These are phyloP conservation scores for Scheffersomyces spartinae DNA, from an alignment of 805 yeast species.

Conservation along the genomic window DNA sequence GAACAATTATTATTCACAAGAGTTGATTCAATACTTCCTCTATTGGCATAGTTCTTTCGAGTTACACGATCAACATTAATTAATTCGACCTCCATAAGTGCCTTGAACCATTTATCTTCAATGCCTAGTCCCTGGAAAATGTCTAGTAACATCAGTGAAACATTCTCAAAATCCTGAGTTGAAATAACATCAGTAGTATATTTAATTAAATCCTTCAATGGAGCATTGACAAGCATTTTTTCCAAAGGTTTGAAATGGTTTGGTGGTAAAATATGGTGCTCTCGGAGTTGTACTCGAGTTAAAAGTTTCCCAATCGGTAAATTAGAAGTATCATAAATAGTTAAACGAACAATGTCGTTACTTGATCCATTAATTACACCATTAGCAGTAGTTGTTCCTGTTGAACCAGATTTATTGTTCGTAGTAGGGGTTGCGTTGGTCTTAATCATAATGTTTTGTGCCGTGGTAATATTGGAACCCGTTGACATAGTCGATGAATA, in stretches of 20 bases:
- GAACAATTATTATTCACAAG: conserved; percentile 2
- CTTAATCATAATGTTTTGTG: no score
- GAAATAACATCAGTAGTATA: conserved; percentile 31
- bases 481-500: conserved; percentile 23
- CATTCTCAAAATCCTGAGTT: conserved; percentile 37
- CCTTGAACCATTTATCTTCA: conserved; percentile 64
- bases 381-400: no score
- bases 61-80: conserved; percentile 33
- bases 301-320: conserved; percentile 47
- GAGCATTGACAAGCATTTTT: conserved; percentile 41
- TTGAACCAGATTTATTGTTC: no score
- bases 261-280: conserved; percentile 50
- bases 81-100: conserved; percentile 59
- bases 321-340: conserved; percentile 30
- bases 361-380: conserved; percentile 8
- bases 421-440: no score
- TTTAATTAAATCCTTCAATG: conserved; percentile 40
- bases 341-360: conserved; percentile 31
- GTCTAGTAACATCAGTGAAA: conserved; percentile 52
- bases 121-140: conserved; percentile 59
- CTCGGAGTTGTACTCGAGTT: conserved; percentile 36
- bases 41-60: conserved; percentile 28
- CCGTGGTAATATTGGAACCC: no score
- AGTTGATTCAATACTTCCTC: conserved; percentile 13
- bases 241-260: conserved; percentile 51